Conservation (phyloP, 1,139 yeast species). For the Kluyveromyces marxianus region DNA sequence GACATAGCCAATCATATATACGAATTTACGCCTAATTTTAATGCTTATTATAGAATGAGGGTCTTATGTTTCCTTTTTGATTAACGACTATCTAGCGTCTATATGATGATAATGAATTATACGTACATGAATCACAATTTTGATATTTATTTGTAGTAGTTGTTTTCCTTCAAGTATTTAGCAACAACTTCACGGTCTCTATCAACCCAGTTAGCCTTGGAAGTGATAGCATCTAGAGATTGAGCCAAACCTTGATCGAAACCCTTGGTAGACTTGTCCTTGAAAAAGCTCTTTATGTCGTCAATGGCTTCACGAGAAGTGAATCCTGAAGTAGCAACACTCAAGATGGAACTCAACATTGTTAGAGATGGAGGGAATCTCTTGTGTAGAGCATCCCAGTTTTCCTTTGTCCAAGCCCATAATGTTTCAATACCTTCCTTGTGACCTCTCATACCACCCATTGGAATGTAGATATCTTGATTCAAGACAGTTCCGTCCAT, state of each 20-base stretch:
- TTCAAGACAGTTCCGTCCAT: conserved; percentile 65
- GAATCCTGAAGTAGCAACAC: conserved; percentile 55
- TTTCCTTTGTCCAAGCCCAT: conserved; percentile 71
- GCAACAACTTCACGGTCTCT: conserved; percentile 52
- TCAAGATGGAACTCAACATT: conserved; percentile 69
- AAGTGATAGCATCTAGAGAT: conserved; percentile 55
- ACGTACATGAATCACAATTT: background rate
- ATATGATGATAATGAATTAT: too few relatives aligned
- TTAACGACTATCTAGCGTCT: too few relatives aligned
- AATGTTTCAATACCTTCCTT: conserved; percentile 52
- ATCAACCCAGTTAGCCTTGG: conserved; percentile 58
- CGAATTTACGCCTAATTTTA: background rate
- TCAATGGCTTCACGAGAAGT: conserved; percentile 52
- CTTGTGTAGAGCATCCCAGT: conserved; percentile 62
- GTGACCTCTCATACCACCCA: conserved; percentile 61
- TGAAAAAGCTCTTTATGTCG: conserved; percentile 54
- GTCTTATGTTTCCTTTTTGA: too few relatives aligned
- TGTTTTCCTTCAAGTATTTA: conserved; percentile 46
- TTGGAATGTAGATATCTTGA: conserved; percentile 78
- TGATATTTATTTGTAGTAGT: conserved; percentile 28
- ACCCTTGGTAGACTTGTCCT: conserved; percentile 56
- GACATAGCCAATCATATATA: too few relatives aligned
- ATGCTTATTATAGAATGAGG: too few relatives aligned
- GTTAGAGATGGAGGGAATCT: conserved; percentile 76
- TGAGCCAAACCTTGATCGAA: conserved; percentile 68